Base-by-base conservation (phyloP, 208 protist species). In the Porcisia hertigi region DNA sequence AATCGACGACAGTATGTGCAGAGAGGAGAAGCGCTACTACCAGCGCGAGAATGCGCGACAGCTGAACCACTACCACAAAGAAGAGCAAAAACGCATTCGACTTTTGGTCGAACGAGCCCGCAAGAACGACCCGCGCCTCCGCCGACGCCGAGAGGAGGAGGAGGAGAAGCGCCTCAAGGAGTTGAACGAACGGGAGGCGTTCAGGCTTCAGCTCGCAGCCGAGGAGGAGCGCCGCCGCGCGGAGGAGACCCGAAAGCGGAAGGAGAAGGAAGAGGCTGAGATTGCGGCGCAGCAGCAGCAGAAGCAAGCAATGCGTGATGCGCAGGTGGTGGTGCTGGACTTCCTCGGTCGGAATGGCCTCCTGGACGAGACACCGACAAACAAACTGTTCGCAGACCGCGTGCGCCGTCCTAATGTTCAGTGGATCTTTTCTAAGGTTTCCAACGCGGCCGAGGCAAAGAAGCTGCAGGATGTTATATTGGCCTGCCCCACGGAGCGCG, bases 1-100 rank as follows among this genome's bases (percentile, higher is more conserved):
- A 60, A 90, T 97, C 55, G 87, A 98, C 54, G 93, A 98, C 43
- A 88, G 86, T 53, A 98, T 98, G 81, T 92, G 83, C 76, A 85
- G 98, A 47, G 98, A 99, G 80, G 98, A 99, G 88, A 98, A 97
- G 77, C 91, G 98, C 71, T 99, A 95, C 89, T 99, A 99, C 89
- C 89, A 96, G 77, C 92, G 95, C n/a, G 92, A 99, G 77, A 99
- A 99, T 74, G 95, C 97, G 54, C 94, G 97, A 34, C 84, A 97
- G 59, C 85, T 97, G 63, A 83, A 72, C 23, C 90, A 96, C 62
- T 81, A 86, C 53, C 90, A 92, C 75, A 92, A 92, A 59, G 89
- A 97, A 57, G 98, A 99, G 87, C 83, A 89, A 72, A 85, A 94
- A 74, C 86, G 98, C 43, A 88, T 99, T 75, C 84, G 83, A 30